A percentile compares a stretch with the other conserved stretches of the same genome.
phyloP scores from a whole-genome alignment of 371 early-diverging fungal species.

The Mucor sp. region DNA sequence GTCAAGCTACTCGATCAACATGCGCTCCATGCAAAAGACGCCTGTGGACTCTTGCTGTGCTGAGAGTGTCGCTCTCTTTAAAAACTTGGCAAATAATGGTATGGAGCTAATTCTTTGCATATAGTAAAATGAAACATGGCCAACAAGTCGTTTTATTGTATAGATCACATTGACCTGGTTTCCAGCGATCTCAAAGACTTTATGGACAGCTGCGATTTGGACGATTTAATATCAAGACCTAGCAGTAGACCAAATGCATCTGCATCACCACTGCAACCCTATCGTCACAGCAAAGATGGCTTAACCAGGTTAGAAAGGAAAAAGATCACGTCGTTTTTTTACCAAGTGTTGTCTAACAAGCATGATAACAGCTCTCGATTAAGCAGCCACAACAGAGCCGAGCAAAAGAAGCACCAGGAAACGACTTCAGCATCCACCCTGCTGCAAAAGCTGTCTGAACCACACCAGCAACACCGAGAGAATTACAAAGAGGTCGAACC shows the following conservation, averaged over 20 bases:
- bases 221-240: neutral
- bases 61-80: constrained; percentile 20
- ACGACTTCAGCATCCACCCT: neutral
- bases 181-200: neutral
- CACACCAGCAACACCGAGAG: neutral
- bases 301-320: constrained; percentile 2
- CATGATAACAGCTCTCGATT: neutral
- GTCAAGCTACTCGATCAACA: neutral
- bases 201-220: neutral
- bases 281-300: neutral
- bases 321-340: neutral
- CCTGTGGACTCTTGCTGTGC: constrained; percentile 1
- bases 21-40: neutral
- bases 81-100: neutral
- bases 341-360: neutral
- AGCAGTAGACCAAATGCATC: neutral
- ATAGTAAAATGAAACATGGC: neutral
- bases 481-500: neutral
- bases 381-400: neutral
- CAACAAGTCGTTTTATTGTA: neutral
- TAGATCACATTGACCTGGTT: neutral
- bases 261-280: neutral
- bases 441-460: neutral
- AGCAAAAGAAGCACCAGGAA: neutral
- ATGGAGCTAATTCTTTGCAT: neutral